These are phyloP conservation scores for Coemansia furcata DNA, from an alignment of 192 early-diverging fungal species.

Conservation along the genomic window DNA sequence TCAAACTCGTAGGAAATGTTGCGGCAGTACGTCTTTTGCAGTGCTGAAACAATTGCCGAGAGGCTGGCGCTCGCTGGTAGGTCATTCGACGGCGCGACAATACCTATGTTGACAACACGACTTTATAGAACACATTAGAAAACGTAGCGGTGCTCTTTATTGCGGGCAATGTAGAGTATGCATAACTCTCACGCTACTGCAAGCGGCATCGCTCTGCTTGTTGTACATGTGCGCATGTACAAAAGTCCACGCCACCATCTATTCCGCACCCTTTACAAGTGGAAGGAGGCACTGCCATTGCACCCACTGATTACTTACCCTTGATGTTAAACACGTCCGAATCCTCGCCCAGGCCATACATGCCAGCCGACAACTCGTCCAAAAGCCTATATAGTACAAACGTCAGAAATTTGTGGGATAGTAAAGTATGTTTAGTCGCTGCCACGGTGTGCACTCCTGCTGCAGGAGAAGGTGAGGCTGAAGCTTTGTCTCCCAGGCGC, in stretches of 20 bases:
- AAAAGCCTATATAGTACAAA: conserved; percentile 28
- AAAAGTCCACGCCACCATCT: neutral
- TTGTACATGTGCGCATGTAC: conserved; percentile 15
- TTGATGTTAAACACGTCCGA: conserved; percentile 31
- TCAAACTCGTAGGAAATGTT: conserved; percentile 93
- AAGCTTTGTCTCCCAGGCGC: neutral
- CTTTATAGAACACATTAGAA: neutral
- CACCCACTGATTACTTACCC: conserved; percentile 20
- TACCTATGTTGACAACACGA: conserved; percentile 17
- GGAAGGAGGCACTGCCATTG: neutral
- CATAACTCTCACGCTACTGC: neutral
- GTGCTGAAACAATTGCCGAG: conserved; percentile 22
- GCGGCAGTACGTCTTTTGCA: conserved; percentile 73
- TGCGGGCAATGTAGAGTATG: neutral
- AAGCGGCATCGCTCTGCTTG: conserved; percentile 20
- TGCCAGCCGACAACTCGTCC: conserved; percentile 57
- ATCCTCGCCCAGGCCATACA: conserved; percentile 74
- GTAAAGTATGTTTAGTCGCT: neutral
- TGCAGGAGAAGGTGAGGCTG: neutral
- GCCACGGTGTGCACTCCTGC: neutral
- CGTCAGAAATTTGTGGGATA: neutral
- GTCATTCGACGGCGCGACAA: conserved; percentile 22
- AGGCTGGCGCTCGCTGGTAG: conserved; percentile 18
- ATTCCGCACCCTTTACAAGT: neutral
- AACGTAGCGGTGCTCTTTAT: neutral